These are phyloP conservation scores for Blastomyces gilchristii DNA, from an alignment of 2,329 filamentous ascomycete species.

Conservation along the genomic window DNA sequence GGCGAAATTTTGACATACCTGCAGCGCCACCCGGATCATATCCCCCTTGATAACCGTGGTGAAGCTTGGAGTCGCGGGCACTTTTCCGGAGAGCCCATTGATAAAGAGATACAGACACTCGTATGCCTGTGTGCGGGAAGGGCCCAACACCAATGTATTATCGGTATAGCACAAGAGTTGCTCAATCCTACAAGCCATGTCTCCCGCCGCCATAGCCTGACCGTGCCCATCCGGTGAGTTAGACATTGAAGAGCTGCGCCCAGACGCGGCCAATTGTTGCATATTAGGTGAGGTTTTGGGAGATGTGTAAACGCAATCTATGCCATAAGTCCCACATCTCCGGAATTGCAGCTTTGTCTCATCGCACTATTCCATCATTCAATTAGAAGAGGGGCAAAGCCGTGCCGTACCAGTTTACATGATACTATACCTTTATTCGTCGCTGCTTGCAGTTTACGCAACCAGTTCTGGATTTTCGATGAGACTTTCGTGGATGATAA, in stretches of 20 bases:
- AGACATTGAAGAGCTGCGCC: not conserved
- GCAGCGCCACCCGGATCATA: conserved; percentile 24
- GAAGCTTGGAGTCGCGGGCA: conserved; percentile 12
- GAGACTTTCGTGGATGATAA: conserved; percentile 24
- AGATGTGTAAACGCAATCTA: conserved; percentile 23
- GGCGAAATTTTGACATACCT: conserved; percentile 16
- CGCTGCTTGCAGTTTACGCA: conserved; percentile 28
- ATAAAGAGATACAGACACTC: conserved; percentile 25
- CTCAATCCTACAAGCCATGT: conserved; percentile 15
- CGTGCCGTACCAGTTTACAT: not conserved
- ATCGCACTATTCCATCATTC: conserved; percentile 22
- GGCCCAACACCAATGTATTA: not conserved
- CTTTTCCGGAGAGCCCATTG: conserved; percentile 14
- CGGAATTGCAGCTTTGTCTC: conserved; percentile 26
- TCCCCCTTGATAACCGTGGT: conserved; percentile 18
- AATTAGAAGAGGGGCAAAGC: not conserved
- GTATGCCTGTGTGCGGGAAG: conserved; percentile 9
- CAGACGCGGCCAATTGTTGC: not conserved
- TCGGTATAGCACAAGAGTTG: conserved; percentile 17
- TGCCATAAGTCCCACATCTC: conserved; percentile 24
- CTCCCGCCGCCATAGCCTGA: conserved; percentile 9
- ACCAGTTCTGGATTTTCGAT: conserved; percentile 28
- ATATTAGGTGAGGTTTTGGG: not conserved
- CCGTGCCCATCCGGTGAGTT: not conserved
- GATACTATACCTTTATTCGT: conserved; percentile 25